Conservation (phyloP, 495 filamentous ascomycete species). For the Astrocystis sublimbata region DNA sequence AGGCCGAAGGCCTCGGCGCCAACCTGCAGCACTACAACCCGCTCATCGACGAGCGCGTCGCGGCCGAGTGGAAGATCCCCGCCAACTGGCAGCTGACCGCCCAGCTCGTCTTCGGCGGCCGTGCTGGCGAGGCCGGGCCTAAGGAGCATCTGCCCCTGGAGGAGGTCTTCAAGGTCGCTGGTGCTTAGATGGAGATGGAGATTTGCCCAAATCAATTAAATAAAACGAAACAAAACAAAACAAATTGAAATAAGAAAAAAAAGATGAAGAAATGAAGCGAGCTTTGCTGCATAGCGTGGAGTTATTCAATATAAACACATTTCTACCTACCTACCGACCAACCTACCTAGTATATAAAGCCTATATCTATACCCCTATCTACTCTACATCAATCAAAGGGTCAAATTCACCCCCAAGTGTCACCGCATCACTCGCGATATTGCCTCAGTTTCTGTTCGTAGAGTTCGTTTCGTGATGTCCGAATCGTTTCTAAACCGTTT, state of each 20-base stretch:
- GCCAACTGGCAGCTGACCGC: constrained; percentile 60
- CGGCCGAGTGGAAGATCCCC: constrained; percentile 59
- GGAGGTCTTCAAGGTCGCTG: constrained; percentile 53
- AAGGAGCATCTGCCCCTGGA: constrained; percentile 59
- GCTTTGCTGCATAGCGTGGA: constrained; percentile 17
- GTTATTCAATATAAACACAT: constrained; percentile 7
- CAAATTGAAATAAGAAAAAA: too few species aligned
- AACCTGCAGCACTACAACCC: constrained; percentile 80
- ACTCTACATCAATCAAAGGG: not conserved
- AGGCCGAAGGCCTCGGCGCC: constrained; percentile 68
- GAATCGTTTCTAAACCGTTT: too few species aligned
- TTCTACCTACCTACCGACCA: not conserved
- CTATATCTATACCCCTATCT: not conserved
- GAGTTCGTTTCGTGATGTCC: too few species aligned
- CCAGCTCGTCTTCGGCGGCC: constrained; percentile 64
- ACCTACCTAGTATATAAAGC: too few species aligned
- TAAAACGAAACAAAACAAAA: too few species aligned
- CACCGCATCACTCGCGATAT: too few species aligned
- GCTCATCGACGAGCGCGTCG: constrained; percentile 59
- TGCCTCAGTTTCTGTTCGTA: too few species aligned
- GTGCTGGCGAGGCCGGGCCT: constrained; percentile 46
- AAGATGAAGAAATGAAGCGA: not conserved
- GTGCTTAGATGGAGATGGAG: constrained; percentile 35
- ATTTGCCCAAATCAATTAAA: too few species aligned
- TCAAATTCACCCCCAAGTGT: too few species aligned